Base-by-base conservation (phyloP, 768 basidiomycete genomes). In the Podaxis sp. region DNA sequence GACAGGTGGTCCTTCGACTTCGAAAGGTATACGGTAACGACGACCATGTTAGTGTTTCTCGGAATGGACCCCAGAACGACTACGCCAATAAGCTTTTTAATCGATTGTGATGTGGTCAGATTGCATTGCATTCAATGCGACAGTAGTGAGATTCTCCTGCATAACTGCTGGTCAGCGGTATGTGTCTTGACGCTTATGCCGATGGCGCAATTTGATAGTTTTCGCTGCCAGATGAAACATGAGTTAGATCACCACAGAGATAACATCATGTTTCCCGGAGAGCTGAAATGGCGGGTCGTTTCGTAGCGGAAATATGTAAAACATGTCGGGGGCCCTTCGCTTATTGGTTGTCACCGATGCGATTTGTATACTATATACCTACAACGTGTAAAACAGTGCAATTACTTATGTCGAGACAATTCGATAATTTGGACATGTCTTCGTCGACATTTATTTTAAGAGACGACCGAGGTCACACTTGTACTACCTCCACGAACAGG, bases 91-190 rank as follows among this genome's bases (percentile, higher is more conserved):
- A 39, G 42, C 13, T 57, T 57, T 22, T 39, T 42, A 11, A 9
- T 7, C 38, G 11, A 40, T 19, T 57, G 55, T 28, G 39, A 42
- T 15, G n/a, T 8, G 19, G 24, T 42, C 36, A 38, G n/a, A 42
- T 26, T 57, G 6, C 39, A 57, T 13, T 57, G 55, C 15, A 4
- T 24, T 42, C 39, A 40, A 26, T 57, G 55, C 30, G 38, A 42
- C 9, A 5, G 38, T 7, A 26, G 3, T 13, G 55, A 57, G 38
- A 40, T 19, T n/a, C 5, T 19, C 24, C n/a, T 42, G n/a, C 19
- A 42, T 26, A 57, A 57, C 24, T 57, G 55, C 13, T 57, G 55
- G 55, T 57, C 55, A 26, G 55, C 55, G 19, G 55, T 57, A 57
- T 12, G 55, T 57, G 12, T 28, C 2, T 8, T 6, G 33, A 12